phyloP scores from a whole-genome alignment of 345 rosid species.

The Lepidium didymum region DNA sequence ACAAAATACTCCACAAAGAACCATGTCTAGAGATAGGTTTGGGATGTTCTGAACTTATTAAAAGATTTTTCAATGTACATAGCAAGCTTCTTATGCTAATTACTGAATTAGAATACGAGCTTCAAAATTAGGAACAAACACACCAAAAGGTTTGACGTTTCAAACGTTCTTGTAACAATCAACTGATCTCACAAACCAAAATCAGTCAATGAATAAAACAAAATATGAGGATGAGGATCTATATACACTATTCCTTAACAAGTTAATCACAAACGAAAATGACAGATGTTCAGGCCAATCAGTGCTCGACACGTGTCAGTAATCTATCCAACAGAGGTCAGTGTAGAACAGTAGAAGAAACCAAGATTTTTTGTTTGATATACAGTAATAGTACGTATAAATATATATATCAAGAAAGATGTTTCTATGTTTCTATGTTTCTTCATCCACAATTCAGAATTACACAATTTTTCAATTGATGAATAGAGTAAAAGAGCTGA shows the following conservation, averaged over 20 bases:
- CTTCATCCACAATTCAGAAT: not conserved
- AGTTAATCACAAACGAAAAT: not conserved
- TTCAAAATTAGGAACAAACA: not conserved
- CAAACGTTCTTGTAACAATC: not conserved
- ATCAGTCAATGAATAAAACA: not conserved
- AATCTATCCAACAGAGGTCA: not conserved
- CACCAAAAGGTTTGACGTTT: not conserved
- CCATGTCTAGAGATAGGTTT: not conserved
- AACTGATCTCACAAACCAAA: not conserved
- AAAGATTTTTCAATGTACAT: not conserved
- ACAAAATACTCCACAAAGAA: not conserved
- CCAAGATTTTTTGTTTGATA: not conserved
- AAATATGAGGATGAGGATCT: not conserved
- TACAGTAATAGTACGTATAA: not conserved
- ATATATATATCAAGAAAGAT: not conserved
- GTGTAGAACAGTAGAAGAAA: not conserved
- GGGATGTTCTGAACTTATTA: not conserved
- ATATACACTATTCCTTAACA: constrained; percentile 1
- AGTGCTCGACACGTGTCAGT: not conserved
- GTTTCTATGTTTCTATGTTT: not conserved
- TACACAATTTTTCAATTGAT: not conserved
- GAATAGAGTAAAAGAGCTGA: constrained; percentile 3
- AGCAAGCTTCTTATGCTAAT: not conserved
- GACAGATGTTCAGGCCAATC: not conserved
- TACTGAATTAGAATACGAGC: not conserved